Base-by-base conservation (phyloP, 768 basidiomycete genomes). In the Kwoniella dejecticola region DNA sequence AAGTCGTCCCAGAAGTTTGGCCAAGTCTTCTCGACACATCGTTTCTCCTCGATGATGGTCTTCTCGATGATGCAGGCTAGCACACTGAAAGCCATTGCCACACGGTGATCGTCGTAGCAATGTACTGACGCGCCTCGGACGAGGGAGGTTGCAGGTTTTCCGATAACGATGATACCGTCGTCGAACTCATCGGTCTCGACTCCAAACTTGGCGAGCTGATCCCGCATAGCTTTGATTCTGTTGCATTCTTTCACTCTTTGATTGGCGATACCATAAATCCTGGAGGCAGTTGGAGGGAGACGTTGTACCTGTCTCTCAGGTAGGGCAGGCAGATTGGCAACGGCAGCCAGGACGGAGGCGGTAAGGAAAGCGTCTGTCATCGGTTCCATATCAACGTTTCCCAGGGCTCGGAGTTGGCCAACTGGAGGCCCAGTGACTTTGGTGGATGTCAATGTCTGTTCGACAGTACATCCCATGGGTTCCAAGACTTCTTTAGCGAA, bases 281-380 rank as follows among this genome's bases (percentile, higher is more conserved):
- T 83, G 8, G 92, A 89, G n/a, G 83, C 83, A 27, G 81, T 83
- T 6, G 69, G 27, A 11, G 44, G 57, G n/a, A 75, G 50, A 4
- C 68, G 68, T 24, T 68, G 62, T 15, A 72, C 70, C 29, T 74
- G 69, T 38, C 69, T 77, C 52, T 60, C 72, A 0, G 75, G 58
- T 0, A 86, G 82, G 0, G 82, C 79, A 8, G 82, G 75, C 1
- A 63, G 58, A 12, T 77, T 79, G 1, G 87, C 87, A 21, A 96
- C 89, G 57, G 96, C 95, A 53, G 91, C 94, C 19, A 99, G 81
- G 7, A 88, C 93, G 11, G 87, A 89, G 8, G 96, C 95, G 2
- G 94, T 97, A 81, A 98, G 84, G 82, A 99, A 99, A 21, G 95
- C 96, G 77, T 99, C 96, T 6, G 96, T 99, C 96, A 99, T 98